Percentiles rank a stretch among this genome's conserved stretches.
phyloP scores from a whole-genome alignment of 495 filamentous ascomycete species.

The Bryoglossum gracile region DNA sequence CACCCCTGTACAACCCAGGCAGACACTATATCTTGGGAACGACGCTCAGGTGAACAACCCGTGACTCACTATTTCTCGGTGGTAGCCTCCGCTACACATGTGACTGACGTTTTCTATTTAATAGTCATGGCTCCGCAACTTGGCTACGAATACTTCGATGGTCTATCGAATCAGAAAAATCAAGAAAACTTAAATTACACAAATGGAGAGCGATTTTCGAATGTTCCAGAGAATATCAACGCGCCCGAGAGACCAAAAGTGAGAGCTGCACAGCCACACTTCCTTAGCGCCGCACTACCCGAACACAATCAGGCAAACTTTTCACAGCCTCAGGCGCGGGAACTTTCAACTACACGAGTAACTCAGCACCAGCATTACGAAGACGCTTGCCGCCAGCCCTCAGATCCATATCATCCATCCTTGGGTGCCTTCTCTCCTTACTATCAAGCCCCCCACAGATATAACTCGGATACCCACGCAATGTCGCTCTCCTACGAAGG shows the following conservation, averaged over 20 bases:
- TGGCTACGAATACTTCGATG: neutral
- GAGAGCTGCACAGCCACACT: neutral
- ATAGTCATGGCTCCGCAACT: neutral
- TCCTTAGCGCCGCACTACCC: neutral
- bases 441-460: no score
- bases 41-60: slow-evolving; percentile 9
- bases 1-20: neutral
- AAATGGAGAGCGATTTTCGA: neutral
- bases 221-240: neutral
- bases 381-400: slow-evolving; percentile 9
- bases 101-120: slow-evolving; percentile 1
- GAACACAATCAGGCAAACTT: no score
- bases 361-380: slow-evolving; percentile 17
- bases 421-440: slow-evolving; percentile 5
- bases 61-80: neutral
- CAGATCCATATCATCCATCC: neutral
- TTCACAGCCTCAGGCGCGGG: no score
- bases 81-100: neutral
- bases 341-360: no score
- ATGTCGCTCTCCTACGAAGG: slow-evolving; percentile 23
- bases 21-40: slow-evolving; percentile 2
- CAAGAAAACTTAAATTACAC: no score
- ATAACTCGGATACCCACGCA: slow-evolving; percentile 8
- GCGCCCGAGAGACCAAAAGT: neutral
- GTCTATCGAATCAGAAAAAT: no score